Conservation (phyloP, 2,329 filamentous ascomycete genomes). For the Hysterium pulicare region DNA sequence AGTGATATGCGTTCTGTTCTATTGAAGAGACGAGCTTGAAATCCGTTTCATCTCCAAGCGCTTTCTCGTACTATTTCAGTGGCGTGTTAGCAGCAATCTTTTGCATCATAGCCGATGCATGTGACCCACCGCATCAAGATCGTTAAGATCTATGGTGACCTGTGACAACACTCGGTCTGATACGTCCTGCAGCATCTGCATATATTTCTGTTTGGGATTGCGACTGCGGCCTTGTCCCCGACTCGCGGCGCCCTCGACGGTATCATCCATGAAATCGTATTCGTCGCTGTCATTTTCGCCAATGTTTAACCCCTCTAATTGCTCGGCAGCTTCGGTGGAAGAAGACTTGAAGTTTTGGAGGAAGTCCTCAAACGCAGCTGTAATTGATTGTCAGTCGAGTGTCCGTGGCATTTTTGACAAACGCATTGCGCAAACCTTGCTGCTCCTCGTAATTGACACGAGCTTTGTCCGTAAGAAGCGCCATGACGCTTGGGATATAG, state of each 20-base stretch:
- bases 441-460: conserved; percentile 87
- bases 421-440: conserved; percentile 58
- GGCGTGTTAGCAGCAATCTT: background rate
- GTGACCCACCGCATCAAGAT: conserved; percentile 65
- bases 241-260: conserved; percentile 49
- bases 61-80: conserved; percentile 67
- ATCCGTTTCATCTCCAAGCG: conserved; percentile 56
- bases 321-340: conserved; percentile 68
- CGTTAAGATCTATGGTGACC: conserved; percentile 84
- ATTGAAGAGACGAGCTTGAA: conserved; percentile 77
- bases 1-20: conserved; percentile 88
- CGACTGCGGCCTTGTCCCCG: conserved; percentile 27
- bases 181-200: conserved; percentile 79
- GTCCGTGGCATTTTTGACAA: conserved; percentile 13
- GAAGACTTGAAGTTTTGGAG: conserved; percentile 84
- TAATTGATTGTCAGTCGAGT: no score
- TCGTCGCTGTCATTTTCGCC: conserved; percentile 86
- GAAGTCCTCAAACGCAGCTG: conserved; percentile 84
- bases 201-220: conserved; percentile 76
- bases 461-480: conserved; percentile 74
- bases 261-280: conserved; percentile 80
- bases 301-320: conserved; percentile 79
- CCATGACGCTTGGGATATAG: conserved; percentile 57
- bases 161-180: conserved; percentile 76
- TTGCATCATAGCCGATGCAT: conserved; percentile 1